phyloP scores from a whole-genome alignment of 768 basidiomycete species.

The Mycena vulgaris region DNA sequence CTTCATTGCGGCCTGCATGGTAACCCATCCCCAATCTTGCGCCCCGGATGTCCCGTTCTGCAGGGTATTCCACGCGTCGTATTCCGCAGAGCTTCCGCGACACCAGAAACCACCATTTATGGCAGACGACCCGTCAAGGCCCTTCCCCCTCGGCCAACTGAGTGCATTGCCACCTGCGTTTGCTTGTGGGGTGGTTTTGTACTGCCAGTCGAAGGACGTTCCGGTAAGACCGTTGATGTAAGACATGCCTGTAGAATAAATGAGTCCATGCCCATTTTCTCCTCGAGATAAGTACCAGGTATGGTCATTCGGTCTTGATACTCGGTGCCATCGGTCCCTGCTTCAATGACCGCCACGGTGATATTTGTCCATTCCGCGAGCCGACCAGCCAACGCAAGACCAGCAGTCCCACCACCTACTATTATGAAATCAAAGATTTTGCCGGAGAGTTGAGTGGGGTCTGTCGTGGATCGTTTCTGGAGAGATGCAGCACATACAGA shows the following conservation, averaged over 20 bases:
- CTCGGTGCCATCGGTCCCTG: slow-evolving; percentile 34
- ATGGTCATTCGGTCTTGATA: slow-evolving; percentile 32
- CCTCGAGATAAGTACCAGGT: slow-evolving; percentile 31
- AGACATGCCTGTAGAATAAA: slow-evolving; percentile 36
- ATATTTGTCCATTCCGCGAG: slow-evolving; percentile 36
- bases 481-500: slow-evolving; percentile 18
- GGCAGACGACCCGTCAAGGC: slow-evolving; percentile 45
- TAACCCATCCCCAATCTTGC: slow-evolving; percentile 51
- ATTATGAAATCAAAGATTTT: slow-evolving; percentile 38
- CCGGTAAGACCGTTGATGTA: slow-evolving; percentile 34
- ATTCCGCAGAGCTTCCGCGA: slow-evolving; percentile 42
- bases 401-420: slow-evolving; percentile 37
- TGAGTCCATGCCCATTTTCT: no score
- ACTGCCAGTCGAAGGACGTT: slow-evolving; percentile 31
- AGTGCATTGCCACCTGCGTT: slow-evolving; percentile 20
- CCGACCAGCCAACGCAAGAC: slow-evolving; percentile 32
- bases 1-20: slow-evolving; percentile 48
- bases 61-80: slow-evolving; percentile 47
- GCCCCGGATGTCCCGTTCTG: slow-evolving; percentile 32
- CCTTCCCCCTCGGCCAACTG: slow-evolving; percentile 39
- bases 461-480: slow-evolving; percentile 35
- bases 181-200: slow-evolving; percentile 30
- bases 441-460: slow-evolving; percentile 29
- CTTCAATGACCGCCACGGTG: slow-evolving; percentile 38
- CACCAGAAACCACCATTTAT: slow-evolving; percentile 49